Conservation (phyloP, 75 land plant genomes). For the Selaginella tamariscina region DNA sequence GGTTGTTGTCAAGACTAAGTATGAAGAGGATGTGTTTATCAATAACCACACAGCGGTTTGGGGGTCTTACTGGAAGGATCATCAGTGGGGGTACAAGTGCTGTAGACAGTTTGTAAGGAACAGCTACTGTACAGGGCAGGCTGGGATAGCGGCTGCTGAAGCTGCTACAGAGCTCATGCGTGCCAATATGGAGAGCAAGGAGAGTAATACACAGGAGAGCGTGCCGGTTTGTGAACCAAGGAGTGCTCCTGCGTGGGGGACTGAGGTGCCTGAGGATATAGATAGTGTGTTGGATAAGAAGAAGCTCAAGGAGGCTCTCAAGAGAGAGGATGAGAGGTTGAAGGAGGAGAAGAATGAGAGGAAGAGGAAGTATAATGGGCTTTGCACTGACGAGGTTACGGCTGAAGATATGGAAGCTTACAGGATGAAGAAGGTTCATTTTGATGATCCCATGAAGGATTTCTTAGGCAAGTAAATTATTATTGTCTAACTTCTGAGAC, state of each 20-base stretch:
- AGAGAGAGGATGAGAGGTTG: slow-evolving; percentile 85
- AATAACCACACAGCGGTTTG: slow-evolving; percentile 86
- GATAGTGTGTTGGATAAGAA: slow-evolving; percentile 63
- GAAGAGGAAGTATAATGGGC: slow-evolving; percentile 85
- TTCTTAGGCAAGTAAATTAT: slow-evolving; percentile 21
- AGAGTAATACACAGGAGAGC: slow-evolving; percentile 35
- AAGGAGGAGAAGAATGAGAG: slow-evolving; percentile 82
- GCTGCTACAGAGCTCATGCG: slow-evolving; percentile 72
- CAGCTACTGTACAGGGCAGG: slow-evolving; percentile 87
- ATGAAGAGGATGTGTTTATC: slow-evolving; percentile 78
- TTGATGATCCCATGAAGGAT: slow-evolving; percentile 95
- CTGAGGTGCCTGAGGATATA: slow-evolving; percentile 65
- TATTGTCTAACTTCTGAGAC: too few relatives aligned
- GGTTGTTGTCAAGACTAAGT: slow-evolving; percentile 73
- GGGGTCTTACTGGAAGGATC: slow-evolving; percentile 98
- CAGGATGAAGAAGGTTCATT: slow-evolving; percentile 81
- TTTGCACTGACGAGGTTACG: slow-evolving; percentile 85
- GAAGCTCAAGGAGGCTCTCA: slow-evolving; percentile 58
- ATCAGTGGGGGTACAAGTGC: slow-evolving; percentile 90
- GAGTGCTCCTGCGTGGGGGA: slow-evolving; percentile 76
- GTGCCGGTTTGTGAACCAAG: slow-evolving; percentile 50
- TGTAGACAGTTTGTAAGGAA: slow-evolving; percentile 62
- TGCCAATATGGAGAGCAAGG: slow-evolving; percentile 71
- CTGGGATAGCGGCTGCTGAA: slow-evolving; percentile 94
- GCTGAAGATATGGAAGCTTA: slow-evolving; percentile 96